These are phyloP conservation scores for Wakefieldia striispora DNA, from an alignment of 768 basidiomycete species.

Conservation along the genomic window DNA sequence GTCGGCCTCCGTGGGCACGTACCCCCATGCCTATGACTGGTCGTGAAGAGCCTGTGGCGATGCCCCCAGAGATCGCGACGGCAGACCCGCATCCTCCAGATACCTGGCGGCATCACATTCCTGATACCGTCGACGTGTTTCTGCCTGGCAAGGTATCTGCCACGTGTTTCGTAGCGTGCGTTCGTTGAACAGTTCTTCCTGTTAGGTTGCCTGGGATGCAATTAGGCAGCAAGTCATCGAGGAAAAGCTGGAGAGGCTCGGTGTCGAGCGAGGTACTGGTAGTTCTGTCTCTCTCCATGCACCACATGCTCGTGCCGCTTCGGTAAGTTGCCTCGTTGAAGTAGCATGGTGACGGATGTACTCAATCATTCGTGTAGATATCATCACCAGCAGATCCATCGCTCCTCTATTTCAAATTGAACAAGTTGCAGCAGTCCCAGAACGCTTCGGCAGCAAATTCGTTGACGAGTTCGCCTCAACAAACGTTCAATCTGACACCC, in stretches of 20 bases:
- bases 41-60: conserved; percentile 25
- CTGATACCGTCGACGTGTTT: conserved; percentile 73
- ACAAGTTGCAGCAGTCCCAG: conserved; percentile 78
- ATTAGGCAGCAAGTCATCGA: conserved; percentile 73
- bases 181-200: conserved; percentile 5
- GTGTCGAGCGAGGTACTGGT: conserved; percentile 63
- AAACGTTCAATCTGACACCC: conserved; percentile 48
- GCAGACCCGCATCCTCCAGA: conserved; percentile 67
- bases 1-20: conserved; percentile 59
- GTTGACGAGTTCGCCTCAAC: conserved; percentile 64
- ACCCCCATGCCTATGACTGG: conserved; percentile 45
- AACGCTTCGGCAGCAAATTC: conserved; percentile 49
- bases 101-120: conserved; percentile 53
- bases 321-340: conserved; percentile 50
- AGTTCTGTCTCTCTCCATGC: conserved; percentile 60
- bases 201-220: conserved; percentile 69
- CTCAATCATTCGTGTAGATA: conserved; percentile 49
- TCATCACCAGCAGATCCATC: conserved; percentile 90
- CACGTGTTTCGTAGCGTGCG: conserved; percentile 5
- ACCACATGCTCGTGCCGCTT: conserved; percentile 80
- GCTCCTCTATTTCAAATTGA: conserved; percentile 75
- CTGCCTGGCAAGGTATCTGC: conserved; percentile 71
- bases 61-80: conserved; percentile 39
- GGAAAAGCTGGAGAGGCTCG: conserved; percentile 76
- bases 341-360: conserved; percentile 14